Conservation (phyloP, 1,139 yeast species). For the Taiozyma sp. region DNA sequence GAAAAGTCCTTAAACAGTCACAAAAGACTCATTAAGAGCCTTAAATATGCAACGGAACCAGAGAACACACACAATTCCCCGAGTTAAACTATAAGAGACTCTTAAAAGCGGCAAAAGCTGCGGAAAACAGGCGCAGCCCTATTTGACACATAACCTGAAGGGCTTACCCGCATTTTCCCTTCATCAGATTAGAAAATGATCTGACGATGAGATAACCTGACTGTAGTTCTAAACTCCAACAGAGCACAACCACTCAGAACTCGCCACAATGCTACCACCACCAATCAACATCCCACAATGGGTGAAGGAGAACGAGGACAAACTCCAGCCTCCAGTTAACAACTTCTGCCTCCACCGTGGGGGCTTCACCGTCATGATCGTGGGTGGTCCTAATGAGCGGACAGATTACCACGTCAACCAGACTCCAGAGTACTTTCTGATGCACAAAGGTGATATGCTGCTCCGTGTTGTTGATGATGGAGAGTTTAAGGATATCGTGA, state of each 20-base stretch:
- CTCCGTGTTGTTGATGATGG: constrained; percentile 83
- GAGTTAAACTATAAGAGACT: too few species aligned
- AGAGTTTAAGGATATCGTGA: constrained; percentile 65
- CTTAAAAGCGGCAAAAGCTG: too few species aligned
- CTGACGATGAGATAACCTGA: neutral
- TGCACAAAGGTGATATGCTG: constrained; percentile 81
- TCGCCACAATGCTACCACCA: constrained; percentile 43
- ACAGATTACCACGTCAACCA: constrained; percentile 92
- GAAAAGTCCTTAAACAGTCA: too few species aligned
- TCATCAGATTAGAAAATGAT: neutral
- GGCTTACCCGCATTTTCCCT: neutral
- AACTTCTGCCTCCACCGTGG: constrained; percentile 87
- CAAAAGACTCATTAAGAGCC: too few species aligned
- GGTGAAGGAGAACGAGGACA: constrained; percentile 70
- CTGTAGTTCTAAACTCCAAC: neutral
- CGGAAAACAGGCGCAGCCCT: too few species aligned
- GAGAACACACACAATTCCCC: too few species aligned
- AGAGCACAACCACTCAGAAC: neutral
- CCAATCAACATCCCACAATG: constrained; percentile 79
- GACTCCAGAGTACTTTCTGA: constrained; percentile 92
- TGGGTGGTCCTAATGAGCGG: constrained; percentile 93
- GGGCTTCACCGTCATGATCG: constrained; percentile 89
- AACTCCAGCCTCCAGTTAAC: constrained; percentile 87
- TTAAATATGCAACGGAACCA: too few species aligned
- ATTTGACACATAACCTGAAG: neutral